Base-by-base conservation (phyloP, 2,329 filamentous ascomycete genomes). In the Fusarium pseudoanthophilum region DNA sequence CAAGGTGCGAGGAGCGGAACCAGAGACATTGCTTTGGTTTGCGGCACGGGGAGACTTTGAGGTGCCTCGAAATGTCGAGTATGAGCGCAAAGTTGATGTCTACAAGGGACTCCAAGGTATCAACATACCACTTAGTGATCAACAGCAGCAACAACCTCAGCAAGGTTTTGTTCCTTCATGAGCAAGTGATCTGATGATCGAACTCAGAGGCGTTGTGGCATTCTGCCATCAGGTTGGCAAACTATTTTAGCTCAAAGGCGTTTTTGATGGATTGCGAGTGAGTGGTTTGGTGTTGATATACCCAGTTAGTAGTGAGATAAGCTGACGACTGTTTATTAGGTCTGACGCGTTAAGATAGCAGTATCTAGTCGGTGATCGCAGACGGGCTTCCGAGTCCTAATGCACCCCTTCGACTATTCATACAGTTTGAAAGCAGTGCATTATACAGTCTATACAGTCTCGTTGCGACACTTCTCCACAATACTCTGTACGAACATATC, bases 1-100 rank as follows among this genome's bases (percentile, higher is more conserved):
- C 21, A 88, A 79, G 42, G 76, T 78, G 11, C 79, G 76, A 30
- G 83, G 81, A 0, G 80, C 83, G 4, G 84, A 87, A 75, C 84
- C 83, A 21, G 86, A 88, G 75, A 82, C 85, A 62, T 56, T 87
- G 60, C 78, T 88, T 39, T 87, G 85, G 84, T 84, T 87, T 64
- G 80, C 79, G 28, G 80, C 82, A 20, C 79, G 83, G 45, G 85
- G 85, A 7, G 84, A 87, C 67, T 83, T 84, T 64, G 82, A 84
- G 21, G 74, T 87, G 57, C 84, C 86, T 34, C 77, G 73, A 11
- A 85, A 86, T 45, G 79, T 87, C 26, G 85, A 87, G 59, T 84
- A 81, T 52, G 80, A 81, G 75, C 80, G 82, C 46, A 83, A 83
- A 71, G 69, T 66, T 11, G 81, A 77, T 30, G 67, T 75, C 11